Percentiles rank a stretch among this genome's conserved stretches.
Conservation (phyloP, 306 rosid genomes). For the Casuarina equisetifolia region DNA sequence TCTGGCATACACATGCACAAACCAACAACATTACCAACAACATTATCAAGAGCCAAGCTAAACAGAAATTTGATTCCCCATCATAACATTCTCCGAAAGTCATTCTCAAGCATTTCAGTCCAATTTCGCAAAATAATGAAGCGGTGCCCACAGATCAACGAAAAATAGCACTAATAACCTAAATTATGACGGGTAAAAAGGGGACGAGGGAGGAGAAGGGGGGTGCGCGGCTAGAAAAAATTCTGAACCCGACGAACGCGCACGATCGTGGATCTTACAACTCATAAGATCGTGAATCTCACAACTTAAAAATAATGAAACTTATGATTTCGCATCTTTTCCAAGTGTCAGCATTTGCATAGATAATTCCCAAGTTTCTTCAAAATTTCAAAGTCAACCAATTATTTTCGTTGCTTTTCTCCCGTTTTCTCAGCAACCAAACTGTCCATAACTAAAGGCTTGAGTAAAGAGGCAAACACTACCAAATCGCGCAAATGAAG, state of each 20-base stretch:
- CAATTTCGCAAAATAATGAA: background rate
- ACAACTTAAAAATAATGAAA: background rate
- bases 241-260: background rate
- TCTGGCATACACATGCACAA: background rate
- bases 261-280: background rate
- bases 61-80: background rate
- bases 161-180: background rate
- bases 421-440: conserved; percentile 6
- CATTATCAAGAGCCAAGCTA: no score
- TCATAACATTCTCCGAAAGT: background rate
- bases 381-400: background rate
- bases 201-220: no score
- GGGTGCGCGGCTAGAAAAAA: background rate
- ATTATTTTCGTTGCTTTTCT: background rate
- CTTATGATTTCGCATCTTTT: background rate
- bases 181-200: background rate
- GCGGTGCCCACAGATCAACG: background rate
- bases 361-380: background rate
- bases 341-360: background rate
- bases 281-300: background rate
- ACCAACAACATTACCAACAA: background rate
- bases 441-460: background rate
- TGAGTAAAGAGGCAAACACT: background rate
- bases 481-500: background rate
- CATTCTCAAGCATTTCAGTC: background rate